phyloP scores from a whole-genome alignment of 2,329 filamentous ascomycete genomes.

The Monilinia vaccinii-corymbosi region DNA sequence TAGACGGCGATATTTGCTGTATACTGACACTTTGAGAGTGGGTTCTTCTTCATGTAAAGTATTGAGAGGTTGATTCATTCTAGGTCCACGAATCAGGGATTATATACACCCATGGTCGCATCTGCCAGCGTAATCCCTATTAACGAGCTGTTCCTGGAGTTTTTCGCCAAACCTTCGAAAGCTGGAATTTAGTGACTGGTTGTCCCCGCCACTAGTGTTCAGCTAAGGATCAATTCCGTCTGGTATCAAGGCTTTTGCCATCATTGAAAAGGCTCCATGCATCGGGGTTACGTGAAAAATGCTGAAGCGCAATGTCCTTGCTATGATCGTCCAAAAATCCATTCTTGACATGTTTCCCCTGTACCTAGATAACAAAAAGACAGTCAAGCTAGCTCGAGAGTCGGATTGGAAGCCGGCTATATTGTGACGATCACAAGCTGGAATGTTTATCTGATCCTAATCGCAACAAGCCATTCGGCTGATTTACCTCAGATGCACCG shows the following conservation, averaged over 20 bases:
- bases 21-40: not conserved
- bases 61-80: no score
- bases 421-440: not conserved
- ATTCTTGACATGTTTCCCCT: not conserved
- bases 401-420: not conserved
- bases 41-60: no score
- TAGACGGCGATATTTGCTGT: not conserved
- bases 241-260: not conserved
- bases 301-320: not conserved
- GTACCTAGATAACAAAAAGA: no score
- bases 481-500: not conserved
- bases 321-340: not conserved
- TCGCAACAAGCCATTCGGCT: not conserved
- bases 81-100: no score
- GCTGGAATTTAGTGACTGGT: not conserved
- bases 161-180: not conserved
- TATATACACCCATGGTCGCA: no score
- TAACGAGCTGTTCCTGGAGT: not conserved
- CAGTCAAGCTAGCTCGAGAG: not conserved
- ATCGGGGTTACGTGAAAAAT: conserved; percentile 2
- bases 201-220: not conserved
- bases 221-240: not conserved
- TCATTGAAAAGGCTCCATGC: not conserved
- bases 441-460: not conserved
- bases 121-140: no score